These are phyloP conservation scores for Asterophora lycoperdoides DNA, from an alignment of 768 basidiomycete species.

Conservation along the genomic window DNA sequence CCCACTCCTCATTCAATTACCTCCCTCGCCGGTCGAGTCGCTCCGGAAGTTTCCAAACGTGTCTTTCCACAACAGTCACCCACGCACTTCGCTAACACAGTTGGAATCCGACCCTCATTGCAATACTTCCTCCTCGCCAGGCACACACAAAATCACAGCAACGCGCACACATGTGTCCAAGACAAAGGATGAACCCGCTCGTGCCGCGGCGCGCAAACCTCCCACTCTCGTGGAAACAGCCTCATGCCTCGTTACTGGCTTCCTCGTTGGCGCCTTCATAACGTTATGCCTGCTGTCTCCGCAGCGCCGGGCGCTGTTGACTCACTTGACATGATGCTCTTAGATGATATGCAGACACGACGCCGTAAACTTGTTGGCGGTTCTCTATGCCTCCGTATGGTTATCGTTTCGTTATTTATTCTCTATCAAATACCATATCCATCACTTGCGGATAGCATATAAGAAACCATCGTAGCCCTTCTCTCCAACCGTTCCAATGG, in stretches of 20 bases:
- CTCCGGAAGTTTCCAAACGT: background rate
- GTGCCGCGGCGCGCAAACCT: conserved; percentile 12
- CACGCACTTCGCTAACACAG: background rate
- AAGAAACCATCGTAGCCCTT: conserved; percentile 54
- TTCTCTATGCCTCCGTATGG: background rate
- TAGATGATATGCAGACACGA: too few species aligned
- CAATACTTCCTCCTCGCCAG: background rate
- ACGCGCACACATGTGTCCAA: conserved; percentile 14
- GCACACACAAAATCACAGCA: background rate
- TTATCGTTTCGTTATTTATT: background rate
- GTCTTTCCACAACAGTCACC: background rate
- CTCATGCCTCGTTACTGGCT: conserved; percentile 44
- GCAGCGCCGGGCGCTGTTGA: conserved; percentile 42
- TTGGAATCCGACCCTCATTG: background rate
- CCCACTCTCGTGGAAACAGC: conserved; percentile 30
- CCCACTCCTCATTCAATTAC: background rate
- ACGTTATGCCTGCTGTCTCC: conserved; percentile 46
- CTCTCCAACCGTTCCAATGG: conserved; percentile 45
- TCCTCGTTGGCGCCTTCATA: conserved; percentile 55
- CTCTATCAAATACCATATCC: background rate
- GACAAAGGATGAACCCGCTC: background rate
- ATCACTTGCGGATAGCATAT: conserved; percentile 39
- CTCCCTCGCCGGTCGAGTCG: background rate
- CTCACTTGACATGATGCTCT: conserved; percentile 23
- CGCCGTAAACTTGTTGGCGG: background rate